A percentile compares a stretch with the other conserved stretches of the same genome.
phyloP scores from a whole-genome alignment of 1,139 yeast species.

The Meyerozyma sp. region DNA sequence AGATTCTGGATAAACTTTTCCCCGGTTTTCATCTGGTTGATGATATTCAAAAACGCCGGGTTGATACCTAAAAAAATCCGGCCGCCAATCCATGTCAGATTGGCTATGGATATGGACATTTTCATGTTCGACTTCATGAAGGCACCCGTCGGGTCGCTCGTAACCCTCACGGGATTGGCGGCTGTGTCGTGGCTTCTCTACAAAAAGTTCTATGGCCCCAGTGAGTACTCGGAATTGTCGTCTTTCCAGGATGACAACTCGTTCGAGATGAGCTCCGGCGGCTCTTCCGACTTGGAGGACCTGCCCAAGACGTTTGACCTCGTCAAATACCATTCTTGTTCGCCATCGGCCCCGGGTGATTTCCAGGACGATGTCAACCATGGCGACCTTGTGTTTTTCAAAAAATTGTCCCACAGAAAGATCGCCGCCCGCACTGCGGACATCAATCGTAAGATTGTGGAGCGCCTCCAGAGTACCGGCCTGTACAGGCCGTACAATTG shows the following conservation, averaged over 20 bases:
- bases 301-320: neutral
- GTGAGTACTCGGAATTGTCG: slow-evolving; percentile 2
- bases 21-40: slow-evolving; percentile 54
- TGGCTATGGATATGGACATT: slow-evolving; percentile 39
- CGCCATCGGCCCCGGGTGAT: slow-evolving; percentile 7
- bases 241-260: slow-evolving; percentile 5
- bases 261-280: slow-evolving; percentile 7
- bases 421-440: slow-evolving; percentile 6
- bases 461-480: slow-evolving; percentile 5
- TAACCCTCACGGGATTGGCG: slow-evolving; percentile 11
- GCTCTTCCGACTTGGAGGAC: slow-evolving; percentile 1
- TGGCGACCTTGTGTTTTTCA: slow-evolving; percentile 5
- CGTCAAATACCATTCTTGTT: neutral
- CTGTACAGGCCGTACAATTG: slow-evolving; percentile 13
- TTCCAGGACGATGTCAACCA: slow-evolving; percentile 9
- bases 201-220: slow-evolving; percentile 5
- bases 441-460: slow-evolving; percentile 6
- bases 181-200: slow-evolving; percentile 7
- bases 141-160: slow-evolving; percentile 8
- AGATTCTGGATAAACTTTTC: slow-evolving; percentile 47
- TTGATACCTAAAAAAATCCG: slow-evolving; percentile 50
- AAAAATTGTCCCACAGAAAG: slow-evolving; percentile 2
- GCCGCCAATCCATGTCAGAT: slow-evolving; percentile 49
- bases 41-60: slow-evolving; percentile 57
- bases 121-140: slow-evolving; percentile 21